A percentile compares a stretch with the other conserved stretches of the same genome.
These are phyloP conservation scores for Tolypocladium capitatum DNA, from an alignment of 2,329 filamentous ascomycete genomes.

Conservation along the genomic window DNA sequence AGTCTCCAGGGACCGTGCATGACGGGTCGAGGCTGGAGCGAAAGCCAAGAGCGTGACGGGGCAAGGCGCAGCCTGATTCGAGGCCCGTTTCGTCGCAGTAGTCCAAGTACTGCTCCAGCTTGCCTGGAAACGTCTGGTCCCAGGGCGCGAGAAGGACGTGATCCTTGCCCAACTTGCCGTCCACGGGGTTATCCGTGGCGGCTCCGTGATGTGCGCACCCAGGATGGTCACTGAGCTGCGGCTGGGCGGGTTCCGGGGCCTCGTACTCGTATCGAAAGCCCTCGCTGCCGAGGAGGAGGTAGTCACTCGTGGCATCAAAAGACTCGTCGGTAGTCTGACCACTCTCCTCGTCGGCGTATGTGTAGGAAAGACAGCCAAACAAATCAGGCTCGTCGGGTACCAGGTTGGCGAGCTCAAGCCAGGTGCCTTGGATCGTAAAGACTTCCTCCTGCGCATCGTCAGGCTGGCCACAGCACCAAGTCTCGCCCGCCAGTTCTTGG, in stretches of 20 bases:
- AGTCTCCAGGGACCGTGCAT: not conserved
- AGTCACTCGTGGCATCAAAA: not conserved
- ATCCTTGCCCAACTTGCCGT: not conserved
- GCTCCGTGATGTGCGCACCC: not conserved
- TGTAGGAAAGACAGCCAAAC: not conserved
- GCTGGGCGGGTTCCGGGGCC: not conserved
- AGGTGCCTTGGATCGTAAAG: not conserved
- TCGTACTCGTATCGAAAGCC: not conserved
- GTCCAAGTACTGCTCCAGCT: constrained; percentile 1
- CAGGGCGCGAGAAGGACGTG: not conserved
- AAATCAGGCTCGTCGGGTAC: not conserved
- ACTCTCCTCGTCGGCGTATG: not conserved
- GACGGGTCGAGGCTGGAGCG: not conserved
- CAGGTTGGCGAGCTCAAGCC: not conserved
- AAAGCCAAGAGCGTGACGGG: not conserved
- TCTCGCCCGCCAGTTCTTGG: not conserved
- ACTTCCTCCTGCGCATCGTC: not conserved
- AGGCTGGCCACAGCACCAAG: not conserved
- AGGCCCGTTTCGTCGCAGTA: not conserved
- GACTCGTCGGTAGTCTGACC: not conserved
- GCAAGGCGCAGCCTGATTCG: not conserved
- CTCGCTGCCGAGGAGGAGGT: not conserved
- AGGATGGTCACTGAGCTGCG: not conserved
- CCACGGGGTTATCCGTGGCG: not conserved
- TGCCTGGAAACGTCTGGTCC: not conserved